Conservation (phyloP, 352 stramenopile species). For the Phytopythium vexans region DNA sequence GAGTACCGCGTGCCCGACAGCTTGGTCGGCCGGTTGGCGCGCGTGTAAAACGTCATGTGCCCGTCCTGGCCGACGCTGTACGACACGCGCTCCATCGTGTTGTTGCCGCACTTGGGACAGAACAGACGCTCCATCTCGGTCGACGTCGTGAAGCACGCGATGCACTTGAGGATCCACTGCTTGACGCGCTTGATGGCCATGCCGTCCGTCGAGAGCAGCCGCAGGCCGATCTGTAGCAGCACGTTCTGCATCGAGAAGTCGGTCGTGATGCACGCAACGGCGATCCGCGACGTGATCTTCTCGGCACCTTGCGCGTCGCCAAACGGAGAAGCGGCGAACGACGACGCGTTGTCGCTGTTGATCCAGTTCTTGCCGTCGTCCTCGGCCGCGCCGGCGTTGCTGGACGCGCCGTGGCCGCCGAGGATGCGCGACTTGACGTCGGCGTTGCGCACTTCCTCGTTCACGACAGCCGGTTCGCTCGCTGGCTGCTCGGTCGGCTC, state of each 20-base stretch:
- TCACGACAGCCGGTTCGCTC: slow-evolving; percentile 28
- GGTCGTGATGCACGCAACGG: slow-evolving; percentile 82
- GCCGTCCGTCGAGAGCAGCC: slow-evolving; percentile 73
- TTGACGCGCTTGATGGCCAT: slow-evolving; percentile 88
- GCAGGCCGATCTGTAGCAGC: slow-evolving; percentile 86
- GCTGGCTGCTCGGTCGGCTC: slow-evolving; percentile 17
- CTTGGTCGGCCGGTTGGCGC: slow-evolving; percentile 82
- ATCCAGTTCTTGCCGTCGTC: slow-evolving; percentile 91
- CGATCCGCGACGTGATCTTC: slow-evolving; percentile 43
- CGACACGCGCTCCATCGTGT: slow-evolving; percentile 93
- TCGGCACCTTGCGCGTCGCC: slow-evolving; percentile 67
- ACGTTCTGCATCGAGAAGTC: slow-evolving; percentile 91
- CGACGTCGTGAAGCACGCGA: slow-evolving; percentile 95
- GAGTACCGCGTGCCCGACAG: slow-evolving; percentile 96
- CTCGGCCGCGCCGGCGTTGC: slow-evolving; percentile 67
- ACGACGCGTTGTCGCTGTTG: slow-evolving; percentile 48
- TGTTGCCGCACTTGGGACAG: slow-evolving; percentile 96
- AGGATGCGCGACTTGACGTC: slow-evolving; percentile 88
- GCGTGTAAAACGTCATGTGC: slow-evolving; percentile 85
- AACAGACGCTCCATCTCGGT: slow-evolving; percentile 94
- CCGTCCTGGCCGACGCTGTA: slow-evolving; percentile 93
- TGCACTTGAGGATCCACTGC: slow-evolving; percentile 97
- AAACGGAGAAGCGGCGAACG: slow-evolving; percentile 74
- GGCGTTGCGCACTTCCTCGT: slow-evolving; percentile 62
- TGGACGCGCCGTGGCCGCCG: slow-evolving; percentile 71